Evolutionary conservation across 1,139 yeast genomes (phyloP).

Genomic region (Candida sojae): DNA sequence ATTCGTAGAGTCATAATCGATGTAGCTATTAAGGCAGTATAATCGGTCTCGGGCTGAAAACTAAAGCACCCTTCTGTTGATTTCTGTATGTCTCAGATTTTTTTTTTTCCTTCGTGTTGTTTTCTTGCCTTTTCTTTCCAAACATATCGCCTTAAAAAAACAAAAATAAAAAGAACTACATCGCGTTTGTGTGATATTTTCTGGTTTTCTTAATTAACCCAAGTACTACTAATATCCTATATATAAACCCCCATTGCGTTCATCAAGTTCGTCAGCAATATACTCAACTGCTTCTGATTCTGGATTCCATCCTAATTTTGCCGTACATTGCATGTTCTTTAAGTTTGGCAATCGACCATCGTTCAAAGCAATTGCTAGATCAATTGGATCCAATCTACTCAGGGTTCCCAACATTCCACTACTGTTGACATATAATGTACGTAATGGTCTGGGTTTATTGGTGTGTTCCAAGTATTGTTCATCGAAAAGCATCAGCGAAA

Average conservation of each 20-base stretch:
- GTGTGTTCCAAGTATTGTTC: conserved; percentile 53
- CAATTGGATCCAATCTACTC: conserved; percentile 82
- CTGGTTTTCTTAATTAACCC: no score
- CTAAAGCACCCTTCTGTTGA: no score
- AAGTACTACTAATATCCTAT: conserved; percentile 33
- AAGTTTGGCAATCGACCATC: conserved; percentile 76
- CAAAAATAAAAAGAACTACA: no score
- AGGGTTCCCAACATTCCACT: conserved; percentile 89
- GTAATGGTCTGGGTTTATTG: conserved; percentile 55
- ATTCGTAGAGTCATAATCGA: conserved; percentile 13
- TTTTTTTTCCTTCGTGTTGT: not conserved
- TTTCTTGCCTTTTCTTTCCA: not conserved
- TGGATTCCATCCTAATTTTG: conserved; percentile 87
- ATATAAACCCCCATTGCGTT: conserved; percentile 45
- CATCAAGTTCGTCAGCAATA: conserved; percentile 41
- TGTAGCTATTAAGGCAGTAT: not conserved
- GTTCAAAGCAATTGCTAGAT: conserved; percentile 78
- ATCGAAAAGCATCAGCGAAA: conserved; percentile 64
- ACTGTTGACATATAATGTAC: conserved; percentile 69
- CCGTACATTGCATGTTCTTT: conserved; percentile 64
- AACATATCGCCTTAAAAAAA: not conserved
- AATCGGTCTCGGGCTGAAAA: no score
- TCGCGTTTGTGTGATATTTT: no score
- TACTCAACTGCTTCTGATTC: conserved; percentile 62
- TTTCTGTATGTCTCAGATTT: no score